Conservation (phyloP, 2,329 filamentous ascomycete species). For the Stagonosporopsis rhizophila region DNA sequence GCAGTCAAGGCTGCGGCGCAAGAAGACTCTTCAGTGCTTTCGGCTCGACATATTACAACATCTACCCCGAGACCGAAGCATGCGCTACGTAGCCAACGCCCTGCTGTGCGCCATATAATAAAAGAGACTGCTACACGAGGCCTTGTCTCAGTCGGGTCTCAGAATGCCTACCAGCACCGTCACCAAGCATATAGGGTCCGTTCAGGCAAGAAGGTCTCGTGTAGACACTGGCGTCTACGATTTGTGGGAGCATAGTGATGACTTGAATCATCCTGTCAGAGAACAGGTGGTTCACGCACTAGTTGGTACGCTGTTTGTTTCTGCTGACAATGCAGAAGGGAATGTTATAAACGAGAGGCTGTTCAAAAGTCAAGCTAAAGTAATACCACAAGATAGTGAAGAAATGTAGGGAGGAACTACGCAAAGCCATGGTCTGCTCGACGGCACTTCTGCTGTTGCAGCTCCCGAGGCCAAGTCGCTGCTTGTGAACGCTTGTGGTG, state of each 20-base stretch:
- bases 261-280: neutral
- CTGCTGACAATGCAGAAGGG: neutral
- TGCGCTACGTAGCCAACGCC: neutral
- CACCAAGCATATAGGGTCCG: neutral
- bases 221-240: neutral
- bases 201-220: neutral
- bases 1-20: neutral
- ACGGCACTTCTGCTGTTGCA: neutral
- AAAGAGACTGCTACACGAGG: neutral
- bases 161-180: neutral
- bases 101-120: neutral
- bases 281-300: neutral
- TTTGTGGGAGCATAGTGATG: neutral
- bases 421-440: neutral
- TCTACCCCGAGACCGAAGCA: neutral
- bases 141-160: neutral
- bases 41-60: neutral
- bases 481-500: neutral
- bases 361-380: neutral
- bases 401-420: neutral
- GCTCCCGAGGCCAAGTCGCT: neutral
- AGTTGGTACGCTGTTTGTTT: neutral
- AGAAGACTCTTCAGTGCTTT: neutral
- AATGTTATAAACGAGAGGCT: neutral
- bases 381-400: neutral